These are phyloP conservation scores for Escallonia rubra DNA, from an alignment of 129 eudicot species.

Conservation along the genomic window DNA sequence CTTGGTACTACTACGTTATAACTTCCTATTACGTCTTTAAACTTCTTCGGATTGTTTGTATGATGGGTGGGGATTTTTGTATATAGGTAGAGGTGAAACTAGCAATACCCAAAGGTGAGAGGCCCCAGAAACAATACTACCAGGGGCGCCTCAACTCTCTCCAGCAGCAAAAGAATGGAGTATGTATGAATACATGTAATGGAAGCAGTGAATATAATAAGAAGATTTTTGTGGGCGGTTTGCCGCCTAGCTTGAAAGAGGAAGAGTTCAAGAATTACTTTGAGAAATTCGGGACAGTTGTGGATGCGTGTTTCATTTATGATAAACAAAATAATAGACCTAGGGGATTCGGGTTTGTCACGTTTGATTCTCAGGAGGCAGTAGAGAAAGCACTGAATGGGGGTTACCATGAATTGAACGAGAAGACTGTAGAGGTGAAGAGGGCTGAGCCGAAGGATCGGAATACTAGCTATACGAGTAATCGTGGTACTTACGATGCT, in stretches of 20 bases:
- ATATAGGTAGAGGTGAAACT: constrained; percentile 5
- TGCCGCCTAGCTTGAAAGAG: constrained; percentile 17
- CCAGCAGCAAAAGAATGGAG: neutral
- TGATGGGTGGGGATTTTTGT: neutral
- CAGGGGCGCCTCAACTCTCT: too few species aligned
- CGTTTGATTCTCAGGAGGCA: constrained; percentile 23
- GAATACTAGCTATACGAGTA: too few species aligned
- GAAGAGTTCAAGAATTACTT: constrained; percentile 25
- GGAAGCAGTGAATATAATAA: neutral
- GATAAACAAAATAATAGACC: constrained; percentile 17
- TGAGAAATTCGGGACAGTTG: constrained; percentile 23
- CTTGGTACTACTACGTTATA: neutral
- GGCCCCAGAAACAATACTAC: too few species aligned
- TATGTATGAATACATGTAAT: neutral
- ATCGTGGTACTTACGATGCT: too few species aligned
- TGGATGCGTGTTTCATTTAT: constrained; percentile 20
- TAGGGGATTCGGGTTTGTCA: constrained; percentile 34
- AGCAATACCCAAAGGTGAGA: neutral
- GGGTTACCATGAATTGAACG: constrained; percentile 15
- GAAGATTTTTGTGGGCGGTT: constrained; percentile 34
- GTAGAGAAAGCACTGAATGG: constrained; percentile 14
- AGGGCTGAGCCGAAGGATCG: constrained; percentile 22
- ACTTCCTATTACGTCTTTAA: neutral
- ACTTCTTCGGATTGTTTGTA: neutral
- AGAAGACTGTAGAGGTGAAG: constrained; percentile 29